phyloP scores from a whole-genome alignment of 768 basidiomycete genomes.

The Boletellus emodensis region DNA sequence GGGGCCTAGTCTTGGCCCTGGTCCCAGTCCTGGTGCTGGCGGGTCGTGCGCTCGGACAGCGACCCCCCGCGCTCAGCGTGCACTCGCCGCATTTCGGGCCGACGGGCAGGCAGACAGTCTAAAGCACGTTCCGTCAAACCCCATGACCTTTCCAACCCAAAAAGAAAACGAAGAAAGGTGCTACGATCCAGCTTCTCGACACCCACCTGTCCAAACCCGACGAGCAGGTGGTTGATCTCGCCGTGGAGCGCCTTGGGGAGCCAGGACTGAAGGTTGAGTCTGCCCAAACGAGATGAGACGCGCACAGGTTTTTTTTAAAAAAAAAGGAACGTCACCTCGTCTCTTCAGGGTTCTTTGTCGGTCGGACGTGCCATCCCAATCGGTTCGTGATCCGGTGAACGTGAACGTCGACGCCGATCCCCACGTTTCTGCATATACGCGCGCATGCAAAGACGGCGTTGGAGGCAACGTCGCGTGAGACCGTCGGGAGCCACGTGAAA shows the following conservation, averaged over 20 bases:
- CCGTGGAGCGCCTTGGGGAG: conserved; percentile 66
- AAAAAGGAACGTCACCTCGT: conserved; percentile 54
- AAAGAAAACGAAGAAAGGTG: neutral
- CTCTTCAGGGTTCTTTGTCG: conserved; percentile 83
- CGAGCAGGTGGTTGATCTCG: conserved; percentile 77
- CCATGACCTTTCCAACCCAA: neutral
- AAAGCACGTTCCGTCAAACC: neutral
- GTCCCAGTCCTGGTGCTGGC: conserved; percentile 16
- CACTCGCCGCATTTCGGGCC: conserved; percentile 64
- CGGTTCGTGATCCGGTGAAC: conserved; percentile 94
- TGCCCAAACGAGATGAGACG: neutral
- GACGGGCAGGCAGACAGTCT: conserved; percentile 68
- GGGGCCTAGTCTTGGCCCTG: conserved; percentile 11
- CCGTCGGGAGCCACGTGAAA: too few relatives aligned
- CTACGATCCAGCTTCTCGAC: neutral
- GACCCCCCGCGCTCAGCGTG: conserved; percentile 46
- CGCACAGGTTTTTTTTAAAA: neutral
- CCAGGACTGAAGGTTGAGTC: conserved; percentile 54
- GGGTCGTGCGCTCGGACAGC: conserved; percentile 63
- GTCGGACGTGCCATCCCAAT: conserved; percentile 85
- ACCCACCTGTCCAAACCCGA: conserved; percentile 80
- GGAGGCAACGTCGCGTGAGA: neutral
- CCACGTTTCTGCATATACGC: conserved; percentile 54
- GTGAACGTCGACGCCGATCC: conserved; percentile 95
- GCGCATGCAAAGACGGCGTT: neutral